Percentiles rank a stretch among this genome's conserved stretches.
These are phyloP conservation scores for Microbotryum scabiosae DNA, from an alignment of 1,284 basidiomycete genomes.

Conservation along the genomic window DNA sequence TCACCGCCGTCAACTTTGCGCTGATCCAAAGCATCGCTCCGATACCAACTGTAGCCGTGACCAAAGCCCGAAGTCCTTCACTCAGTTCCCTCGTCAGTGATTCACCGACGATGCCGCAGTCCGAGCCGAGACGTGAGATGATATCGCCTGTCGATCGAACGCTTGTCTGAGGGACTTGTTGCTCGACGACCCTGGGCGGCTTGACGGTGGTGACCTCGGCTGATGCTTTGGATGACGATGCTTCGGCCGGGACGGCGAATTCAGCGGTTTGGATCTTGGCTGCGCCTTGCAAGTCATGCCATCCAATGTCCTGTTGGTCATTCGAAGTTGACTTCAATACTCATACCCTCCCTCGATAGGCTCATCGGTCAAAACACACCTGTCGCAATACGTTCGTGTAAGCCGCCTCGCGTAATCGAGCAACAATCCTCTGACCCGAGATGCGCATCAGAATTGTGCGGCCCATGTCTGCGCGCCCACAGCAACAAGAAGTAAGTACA, in stretches of 20 bases:
- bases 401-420: constrained; percentile 70
- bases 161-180: constrained; percentile 55
- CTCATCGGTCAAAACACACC: constrained; percentile 44
- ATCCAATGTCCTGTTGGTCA: constrained; percentile 29
- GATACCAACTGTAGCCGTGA: constrained; percentile 84
- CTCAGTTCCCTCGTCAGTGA: constrained; percentile 85
- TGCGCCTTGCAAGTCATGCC: constrained; percentile 34
- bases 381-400: constrained; percentile 75
- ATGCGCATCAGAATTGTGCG: constrained; percentile 84
- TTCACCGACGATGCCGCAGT: constrained; percentile 91
- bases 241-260: constrained; percentile 1
- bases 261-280: neutral
- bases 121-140: constrained; percentile 79
- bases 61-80: constrained; percentile 76
- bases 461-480: constrained; percentile 52
- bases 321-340: too few species aligned
- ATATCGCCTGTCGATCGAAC: constrained; percentile 92
- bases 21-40: constrained; percentile 96
- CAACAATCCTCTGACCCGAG: constrained; percentile 80
- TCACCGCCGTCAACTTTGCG: constrained; percentile 76
- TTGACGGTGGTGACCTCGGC: neutral
- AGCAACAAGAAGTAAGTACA: too few species aligned
- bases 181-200: neutral
- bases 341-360: neutral
- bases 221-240: neutral